Base-by-base conservation (phyloP, 768 basidiomycete species). In the Fomitopsis pulvina region DNA sequence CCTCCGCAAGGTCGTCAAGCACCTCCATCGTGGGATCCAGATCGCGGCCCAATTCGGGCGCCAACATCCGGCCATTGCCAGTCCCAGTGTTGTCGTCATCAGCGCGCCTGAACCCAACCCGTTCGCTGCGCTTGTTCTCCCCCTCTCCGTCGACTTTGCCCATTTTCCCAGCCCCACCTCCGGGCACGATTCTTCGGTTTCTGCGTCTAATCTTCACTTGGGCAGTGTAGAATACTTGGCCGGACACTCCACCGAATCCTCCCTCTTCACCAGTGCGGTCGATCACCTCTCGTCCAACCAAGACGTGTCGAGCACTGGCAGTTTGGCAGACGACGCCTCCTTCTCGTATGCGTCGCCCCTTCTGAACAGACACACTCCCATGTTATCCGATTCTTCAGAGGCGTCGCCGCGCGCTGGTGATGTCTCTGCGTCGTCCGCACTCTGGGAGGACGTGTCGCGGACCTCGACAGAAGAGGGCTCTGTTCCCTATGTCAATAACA, bases 1-100 rank as follows among this genome's bases (percentile, higher is more conserved):
- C 43, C 52, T 58, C 29, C 56, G 56, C 42, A 51, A 52, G 16
- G 52, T 60, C 47, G 59, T 57, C 10, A 55, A 47, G 41, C 52
- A 52, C n/a, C 37, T 60, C 32, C 57, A 52, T 42, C 48, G 56
- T 26, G 52, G 56, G 18, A 57, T 60, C 45, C 52, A 51, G 50
- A 41, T 48, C 47, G 55, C 55, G 10, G 53, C 52, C 54, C 51
- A 45, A 28, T 43, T 41, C 25, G 52, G 58, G 9, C 55, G 53
- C 32, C 54, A 48, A 37, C 50, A 52, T 41, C 44, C 30, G 44
- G 47, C 38, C 43, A 26, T 32, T 50, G 44, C 21, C 38, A 44
- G 44, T 41, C 41, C 43, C 24, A 48, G 34, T 20, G 47, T 14
- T 25, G 5, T 4, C 49, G 11, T 30, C 38, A n/a, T 39, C 50